These are phyloP conservation scores for Rhododendron ovatum DNA, from an alignment of 148 eudicot species.

Conservation along the genomic window DNA sequence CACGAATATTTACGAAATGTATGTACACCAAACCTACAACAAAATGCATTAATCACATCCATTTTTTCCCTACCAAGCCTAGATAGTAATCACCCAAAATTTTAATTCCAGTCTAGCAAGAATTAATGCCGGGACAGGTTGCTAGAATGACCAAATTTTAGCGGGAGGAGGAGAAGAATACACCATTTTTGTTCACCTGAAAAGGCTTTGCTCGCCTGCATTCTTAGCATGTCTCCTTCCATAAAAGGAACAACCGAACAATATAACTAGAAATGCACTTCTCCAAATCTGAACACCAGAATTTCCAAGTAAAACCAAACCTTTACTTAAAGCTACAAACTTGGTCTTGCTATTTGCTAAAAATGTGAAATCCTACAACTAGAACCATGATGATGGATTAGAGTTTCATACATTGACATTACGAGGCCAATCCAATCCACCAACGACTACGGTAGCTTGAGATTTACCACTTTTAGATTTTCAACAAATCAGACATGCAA, in stretches of 20 bases:
- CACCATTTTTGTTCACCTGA: background rate
- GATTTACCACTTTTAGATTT: background rate
- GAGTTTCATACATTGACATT: background rate
- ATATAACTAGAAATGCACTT: background rate
- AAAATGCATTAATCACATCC: background rate
- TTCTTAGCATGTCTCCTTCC: background rate
- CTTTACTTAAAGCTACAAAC: background rate
- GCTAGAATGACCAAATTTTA: background rate
- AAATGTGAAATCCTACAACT: background rate
- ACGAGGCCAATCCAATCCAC: background rate
- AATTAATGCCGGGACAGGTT: background rate
- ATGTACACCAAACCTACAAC: background rate
- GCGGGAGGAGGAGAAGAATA: background rate
- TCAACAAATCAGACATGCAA: background rate
- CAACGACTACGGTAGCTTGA: no score
- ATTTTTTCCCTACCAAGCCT: background rate
- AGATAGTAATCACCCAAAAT: background rate
- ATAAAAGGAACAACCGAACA: background rate
- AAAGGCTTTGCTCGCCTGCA: background rate
- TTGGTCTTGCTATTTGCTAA: background rate
- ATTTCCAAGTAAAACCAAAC: background rate
- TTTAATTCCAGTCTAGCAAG: background rate
- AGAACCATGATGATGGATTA: background rate
- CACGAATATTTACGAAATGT: background rate
- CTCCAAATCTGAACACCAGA: background rate